Percentiles rank a stretch among this genome's conserved stretches.
Conservation (phyloP, 1,139 yeast species). For the Scheffersomyces segobiensis region DNA sequence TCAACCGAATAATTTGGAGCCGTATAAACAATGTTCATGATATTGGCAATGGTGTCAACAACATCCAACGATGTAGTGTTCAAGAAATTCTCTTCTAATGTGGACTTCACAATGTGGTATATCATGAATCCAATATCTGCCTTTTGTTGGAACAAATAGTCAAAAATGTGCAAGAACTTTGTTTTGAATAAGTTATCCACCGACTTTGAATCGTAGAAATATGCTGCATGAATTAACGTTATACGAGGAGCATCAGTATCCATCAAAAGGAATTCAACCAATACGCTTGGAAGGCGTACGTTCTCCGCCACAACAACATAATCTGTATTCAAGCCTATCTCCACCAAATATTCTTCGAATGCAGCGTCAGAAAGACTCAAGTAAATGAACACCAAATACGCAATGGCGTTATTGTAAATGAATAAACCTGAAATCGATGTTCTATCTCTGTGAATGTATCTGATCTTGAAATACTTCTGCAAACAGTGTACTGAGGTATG, state of each 20-base stretch:
- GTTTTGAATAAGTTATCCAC: slow-evolving; percentile 46
- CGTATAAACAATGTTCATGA: slow-evolving; percentile 24
- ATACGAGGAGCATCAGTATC: slow-evolving; percentile 45
- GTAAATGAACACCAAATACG: slow-evolving; percentile 57
- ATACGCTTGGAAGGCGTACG: slow-evolving; percentile 44
- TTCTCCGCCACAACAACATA: slow-evolving; percentile 31
- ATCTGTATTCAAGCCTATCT: slow-evolving; percentile 40
- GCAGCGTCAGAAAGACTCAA: slow-evolving; percentile 51
- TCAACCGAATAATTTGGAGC: slow-evolving; percentile 21
- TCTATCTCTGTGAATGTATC: slow-evolving; percentile 31
- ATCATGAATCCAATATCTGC: slow-evolving; percentile 43
- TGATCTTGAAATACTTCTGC: slow-evolving; percentile 47
- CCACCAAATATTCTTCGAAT: slow-evolving; percentile 44
- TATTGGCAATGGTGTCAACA: slow-evolving; percentile 30
- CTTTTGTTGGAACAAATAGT: slow-evolving; percentile 37
- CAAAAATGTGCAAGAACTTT: slow-evolving; percentile 54
- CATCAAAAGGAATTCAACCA: slow-evolving; percentile 51
- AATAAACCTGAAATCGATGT: slow-evolving; percentile 6
- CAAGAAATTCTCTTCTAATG: slow-evolving; percentile 39
- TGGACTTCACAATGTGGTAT: slow-evolving; percentile 43
- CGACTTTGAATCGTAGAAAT: slow-evolving; percentile 49
- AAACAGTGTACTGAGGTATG: slow-evolving; percentile 56
- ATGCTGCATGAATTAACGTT: slow-evolving; percentile 53
- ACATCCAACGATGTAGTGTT: slow-evolving; percentile 29
- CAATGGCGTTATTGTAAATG: slow-evolving; percentile 25